Evolutionary conservation across 768 basidiomycete species (phyloP), one percentile per base, ranked within the genome.

Genomic region (Tricholoma sp.): DNA sequence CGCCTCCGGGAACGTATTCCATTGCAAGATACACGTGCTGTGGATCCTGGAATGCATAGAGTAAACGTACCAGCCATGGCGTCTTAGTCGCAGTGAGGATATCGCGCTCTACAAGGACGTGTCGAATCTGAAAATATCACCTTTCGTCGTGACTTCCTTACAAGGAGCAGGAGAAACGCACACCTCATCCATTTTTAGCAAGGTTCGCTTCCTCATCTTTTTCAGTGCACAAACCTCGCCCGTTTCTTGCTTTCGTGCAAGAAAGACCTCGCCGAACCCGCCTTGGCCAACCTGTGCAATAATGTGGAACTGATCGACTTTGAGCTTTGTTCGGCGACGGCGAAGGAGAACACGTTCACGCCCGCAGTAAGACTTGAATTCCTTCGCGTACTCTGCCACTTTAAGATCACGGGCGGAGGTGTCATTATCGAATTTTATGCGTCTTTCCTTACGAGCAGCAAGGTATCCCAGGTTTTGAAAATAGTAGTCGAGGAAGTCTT

Each of bases 201-300:
- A 65, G 0, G 94, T 98, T 20, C 88, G 81, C 72, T 99, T 99
- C 63, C 78, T 81, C 97, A 99, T 96, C 76, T 91, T 96, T 80
- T 99, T 98, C 54, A 98, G 74, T 6, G 97, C 97, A 61, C 96
- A 98, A 9, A 99, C 91, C 68, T 98, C 93, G 28, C 94, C 91
- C 1, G 95, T 91, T 64, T 99, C 97, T 62, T 88, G 88, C 69
- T 98, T 97, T 41, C 96, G 78, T 9, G 97, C 97, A 52, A 99
- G 79, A 67, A 90, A 99, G 24, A 99, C 97, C 61, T 98, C 96
- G 5, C 97, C 97, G 71, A 98, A 99, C 2, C 97, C 97, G 11
- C 97, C 97, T 74, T 99, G 97, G 1, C 97, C 97, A 49, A 99
- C 94, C 71, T 99, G 97, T 0, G 94, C 94, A 61, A 99, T 95